Evolutionary conservation across 768 basidiomycete genomes (phyloP).

Genomic region (Pleurotus eryngii): DNA sequence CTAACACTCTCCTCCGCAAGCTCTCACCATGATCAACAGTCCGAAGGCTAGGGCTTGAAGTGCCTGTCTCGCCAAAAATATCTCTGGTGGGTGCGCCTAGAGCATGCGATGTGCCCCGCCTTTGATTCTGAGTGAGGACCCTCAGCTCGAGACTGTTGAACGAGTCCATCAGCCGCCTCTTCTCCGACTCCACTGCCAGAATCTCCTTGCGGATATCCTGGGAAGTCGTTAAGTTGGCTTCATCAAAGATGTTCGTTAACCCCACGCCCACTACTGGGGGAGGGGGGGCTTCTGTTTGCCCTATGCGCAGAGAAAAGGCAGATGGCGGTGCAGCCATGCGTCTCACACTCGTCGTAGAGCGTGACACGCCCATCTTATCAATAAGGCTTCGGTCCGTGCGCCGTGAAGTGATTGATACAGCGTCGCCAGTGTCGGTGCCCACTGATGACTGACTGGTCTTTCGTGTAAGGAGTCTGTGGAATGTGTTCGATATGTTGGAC

Average conservation of each 20-base stretch:
- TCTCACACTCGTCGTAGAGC: constrained; percentile 8
- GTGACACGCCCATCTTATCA: constrained; percentile 5
- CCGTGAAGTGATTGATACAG: constrained; percentile 7
- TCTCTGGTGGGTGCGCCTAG: constrained; percentile 23
- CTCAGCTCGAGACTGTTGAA: constrained; percentile 66
- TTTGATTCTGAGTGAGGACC: constrained; percentile 45
- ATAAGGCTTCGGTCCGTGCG: constrained; percentile 1
- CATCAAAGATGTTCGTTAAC: constrained; percentile 41
- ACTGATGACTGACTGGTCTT: constrained; percentile 29
- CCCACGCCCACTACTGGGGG: constrained; percentile 10
- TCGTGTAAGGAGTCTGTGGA: constrained; percentile 30
- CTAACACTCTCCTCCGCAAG: constrained; percentile 14
- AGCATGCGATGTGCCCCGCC: constrained; percentile 28
- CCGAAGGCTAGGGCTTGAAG: constrained; percentile 20
- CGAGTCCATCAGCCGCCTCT: constrained; percentile 57
- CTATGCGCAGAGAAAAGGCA: constrained; percentile 21
- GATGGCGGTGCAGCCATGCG: constrained; percentile 17
- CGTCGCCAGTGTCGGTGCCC: constrained; percentile 21
- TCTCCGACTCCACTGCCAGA: constrained; percentile 60
- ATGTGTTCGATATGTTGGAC: constrained; percentile 10
- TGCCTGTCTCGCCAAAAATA: constrained; percentile 16
- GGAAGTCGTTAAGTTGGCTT: constrained; percentile 49
- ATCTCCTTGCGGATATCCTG: constrained; percentile 61
- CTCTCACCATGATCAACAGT: constrained; percentile 18
- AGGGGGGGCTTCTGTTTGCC: constrained; percentile 14